Base-by-base conservation (phyloP, 495 filamentous ascomycete genomes). In the Corynascus novoguineensis region DNA sequence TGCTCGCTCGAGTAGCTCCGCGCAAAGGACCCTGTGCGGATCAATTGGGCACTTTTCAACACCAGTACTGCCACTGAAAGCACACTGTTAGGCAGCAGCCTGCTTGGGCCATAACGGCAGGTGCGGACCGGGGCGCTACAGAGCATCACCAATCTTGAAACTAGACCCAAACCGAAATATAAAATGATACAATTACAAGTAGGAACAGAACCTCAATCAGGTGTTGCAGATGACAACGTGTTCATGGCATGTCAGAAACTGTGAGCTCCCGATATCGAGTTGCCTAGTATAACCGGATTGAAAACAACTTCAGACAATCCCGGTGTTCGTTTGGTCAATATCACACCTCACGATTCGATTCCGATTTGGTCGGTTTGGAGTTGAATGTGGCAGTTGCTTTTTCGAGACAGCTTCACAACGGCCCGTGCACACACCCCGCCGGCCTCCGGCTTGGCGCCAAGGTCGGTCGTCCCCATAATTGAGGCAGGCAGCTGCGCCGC, bases 41-140 rank as follows among this genome's bases (percentile, higher is more conserved):
- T 25, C 54, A 50, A 53, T 47, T 56, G 58, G 45, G 51, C 59
- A n/a, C 50, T 53, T 58, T 37, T 55, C 55, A 62, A 38, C 42
- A 55, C 54, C 32, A 57, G 27, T 17, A 57, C 8, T 19, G 54
- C 35, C 24, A 47, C 21, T 17, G 19, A 9, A 1, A n/a, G 32
- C 14, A 17, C 12, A 19, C 28, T 21, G 15, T 10, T 29, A 24
- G 22, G 14, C 12, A 44, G 45, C 11, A 59, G 40, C 45, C 49
- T 58, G 44, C 50, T 46, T 8, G 50, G 35, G 53, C 65, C 63
- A 59, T 50, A 15, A 49, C 59, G 56, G 60, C 58, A 60, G 9
- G 24, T 35, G 25, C 57, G 59, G 28, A 52, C 34, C 14, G 55
- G 22, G 12, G 34, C 22, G 15, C 56, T 50, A 22, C 37, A 15